A percentile compares a stretch with the other conserved stretches of the same genome.
Evolutionary conservation across 805 yeast genomes (phyloP).

Genomic region (Kluyveromyces lactis): DNA sequence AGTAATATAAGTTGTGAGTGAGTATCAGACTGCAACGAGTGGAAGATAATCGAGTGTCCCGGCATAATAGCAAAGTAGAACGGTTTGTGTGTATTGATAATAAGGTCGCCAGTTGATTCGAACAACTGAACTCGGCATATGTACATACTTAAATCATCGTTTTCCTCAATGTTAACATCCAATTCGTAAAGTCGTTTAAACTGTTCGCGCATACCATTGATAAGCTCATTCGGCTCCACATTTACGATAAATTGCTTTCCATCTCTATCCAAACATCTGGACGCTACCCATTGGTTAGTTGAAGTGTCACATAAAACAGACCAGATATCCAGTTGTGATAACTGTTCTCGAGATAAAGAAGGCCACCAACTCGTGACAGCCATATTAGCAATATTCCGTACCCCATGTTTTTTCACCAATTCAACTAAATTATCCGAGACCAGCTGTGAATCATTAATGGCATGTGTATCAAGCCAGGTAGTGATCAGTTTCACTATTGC

Average conservation of each 20-base stretch:
- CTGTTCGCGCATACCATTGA: conserved; percentile 39
- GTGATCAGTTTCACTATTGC: not conserved
- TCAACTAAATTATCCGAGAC: conserved; percentile 16
- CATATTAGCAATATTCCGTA: conserved; percentile 35
- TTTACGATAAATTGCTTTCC: conserved; percentile 21
- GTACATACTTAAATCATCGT: conserved; percentile 52
- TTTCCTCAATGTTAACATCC: conserved; percentile 60
- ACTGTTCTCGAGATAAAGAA: conserved; percentile 56
- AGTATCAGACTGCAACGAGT: conserved; percentile 38
- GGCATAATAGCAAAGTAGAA: conserved; percentile 59
- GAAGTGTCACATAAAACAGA: not conserved
- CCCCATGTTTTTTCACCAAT: conserved; percentile 19
- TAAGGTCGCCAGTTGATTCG: conserved; percentile 34
- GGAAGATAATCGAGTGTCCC: conserved; percentile 60
- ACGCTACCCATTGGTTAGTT: not conserved
- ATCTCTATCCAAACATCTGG: not conserved
- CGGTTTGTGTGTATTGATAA: conserved; percentile 32
- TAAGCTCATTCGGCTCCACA: conserved; percentile 43
- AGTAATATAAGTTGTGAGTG: conserved; percentile 51
- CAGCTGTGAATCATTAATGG: conserved; percentile 8
- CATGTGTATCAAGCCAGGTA: conserved; percentile 3
- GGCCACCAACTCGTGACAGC: conserved; percentile 42
- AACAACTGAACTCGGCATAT: conserved; percentile 62
- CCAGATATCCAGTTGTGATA: conserved; percentile 43
- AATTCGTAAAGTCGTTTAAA: conserved; percentile 46